Evolutionary conservation across 2,329 filamentous ascomycete genomes (phyloP), one percentile per base, ranked within the genome.

Genomic region (Penicillium expansum): DNA sequence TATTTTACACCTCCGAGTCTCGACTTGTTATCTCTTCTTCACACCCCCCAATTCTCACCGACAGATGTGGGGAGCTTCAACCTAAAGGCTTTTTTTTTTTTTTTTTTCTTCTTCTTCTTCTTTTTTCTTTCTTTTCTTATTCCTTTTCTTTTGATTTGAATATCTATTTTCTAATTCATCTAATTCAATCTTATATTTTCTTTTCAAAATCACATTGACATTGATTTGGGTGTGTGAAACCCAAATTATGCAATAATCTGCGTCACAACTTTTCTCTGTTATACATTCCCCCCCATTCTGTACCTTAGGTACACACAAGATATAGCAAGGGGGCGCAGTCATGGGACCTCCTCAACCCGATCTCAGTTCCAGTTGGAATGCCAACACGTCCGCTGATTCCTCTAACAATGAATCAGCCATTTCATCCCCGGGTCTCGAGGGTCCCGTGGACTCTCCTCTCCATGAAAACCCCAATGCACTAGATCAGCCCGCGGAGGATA

Each of bases 331-430:
- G 48, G 24, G 37, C 18, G 11, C 18, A 57, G 56, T 60, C 57
- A 70, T 69, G 68, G 60, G 60, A 38, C 62, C 61, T 39, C 52
- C 56, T 55, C 48, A 61, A 35, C 52, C 58, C 55, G 58, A 61
- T 47, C 18, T 45, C 49, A 50, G 65, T 59, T 60, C 57, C 48
- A 55, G 63, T 63, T 44, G 51, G 27, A 68, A 65, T 63, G 62
- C 58, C 59, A 65, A 55, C 60, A 18, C 57, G 51, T 37, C 59
- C 35, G 24, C 35, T 33, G 48, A 16, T 45, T 42, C 32, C 22
- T 55, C 59, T 53, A 56, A 48, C 51, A 48, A 57, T 57, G 53
- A 59, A 29, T 54, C 52, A 16, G 22, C 52, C 33, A 41, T 41
- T 30, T 52, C 45, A 41, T 49, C 55, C 32, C 41, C 56, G 22